Base-by-base conservation (phyloP, 108 stramenopile species). In the Ochromonas danica region DNA sequence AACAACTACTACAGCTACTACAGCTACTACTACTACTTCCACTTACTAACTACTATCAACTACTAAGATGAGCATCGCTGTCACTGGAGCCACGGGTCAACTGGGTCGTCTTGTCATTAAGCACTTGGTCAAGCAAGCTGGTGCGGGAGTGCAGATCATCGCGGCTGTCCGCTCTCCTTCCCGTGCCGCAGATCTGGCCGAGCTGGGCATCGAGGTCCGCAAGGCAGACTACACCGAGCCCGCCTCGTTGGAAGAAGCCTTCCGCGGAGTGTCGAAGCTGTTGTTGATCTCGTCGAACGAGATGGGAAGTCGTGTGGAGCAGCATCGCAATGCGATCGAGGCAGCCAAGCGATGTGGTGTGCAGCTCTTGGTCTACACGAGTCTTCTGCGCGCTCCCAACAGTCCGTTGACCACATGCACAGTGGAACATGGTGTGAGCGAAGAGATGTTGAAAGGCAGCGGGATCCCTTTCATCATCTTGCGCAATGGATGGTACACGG, bases 401-500 rank as follows among this genome's bases (percentile, higher is more conserved):
- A 57, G 17, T 10, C 51, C 51, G 17, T n/a, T n/a, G n/a, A 17
- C 51, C 22, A 22, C 22, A 10, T 22, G 10, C 51, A 22, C 51
- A 22, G 51, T 10, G 51, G 51, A 57, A 17, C 51, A 57, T 22
- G 22, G 22, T 10, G 51, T 17, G 22, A 57, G 17, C 17, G 51
- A 57, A 57, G 17, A 22, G 10, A 10, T 57, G 17, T 17, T 57
- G 17, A 57, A 22, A 10, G 51, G 22, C 17, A 17, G 17, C 17
- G 51, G 51, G 17, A 10, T 57, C 22, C 51, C 51, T 10, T 57
- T 57, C 22, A 22, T 57, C 17, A 57, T 57, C 51, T 57, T 57
- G 51, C 51, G 51, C 51, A 57, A 57, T 57, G 51, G 51, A 17
- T 57, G 51, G 51, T 57, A 57, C 22, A 22, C 51, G 51, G 51